Base-by-base conservation (phyloP, 352 stramenopile genomes). In the Phytopythium kandeliae region DNA sequence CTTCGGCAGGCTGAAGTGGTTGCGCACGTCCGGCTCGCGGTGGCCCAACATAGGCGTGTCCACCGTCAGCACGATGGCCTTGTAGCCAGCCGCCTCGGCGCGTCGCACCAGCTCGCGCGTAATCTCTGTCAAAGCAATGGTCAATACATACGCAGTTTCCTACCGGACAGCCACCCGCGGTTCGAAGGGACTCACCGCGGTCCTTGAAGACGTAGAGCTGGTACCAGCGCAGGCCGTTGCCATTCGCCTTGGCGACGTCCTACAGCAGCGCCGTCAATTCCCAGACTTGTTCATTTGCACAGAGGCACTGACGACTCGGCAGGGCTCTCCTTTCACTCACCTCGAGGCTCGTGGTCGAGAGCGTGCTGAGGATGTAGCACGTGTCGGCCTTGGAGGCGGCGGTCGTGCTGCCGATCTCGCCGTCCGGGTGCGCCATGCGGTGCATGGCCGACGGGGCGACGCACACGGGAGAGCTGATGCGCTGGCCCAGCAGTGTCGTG, bases 201-300 rank as follows among this genome's bases (percentile, higher is more conserved):
- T 91, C 77, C 48, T 96, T 96, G 74, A 97, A 98, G n/a, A 98
- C 92, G 65, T 98, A 98, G 33, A 98, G 77, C 60, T 98, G 95
- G 63, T 95, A 98, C 59, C 96, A 96, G 52, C 96, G 93, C 16
- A 97, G 73, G 10, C 90, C 89, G 44, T 86, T 49, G 7, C 72
- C 67, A 48, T 85, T 87, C 9, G 74, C 84, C 41, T 65, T 54
- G 1, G 70, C 74, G 6, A 85, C 74, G 13, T 84, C 69, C 57
- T 89, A 47, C 4, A 33, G 16, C 38, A 33, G 6, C 24, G 21
- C 24, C 0, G 15, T n/a, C 19, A 47, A 13, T 1, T 13, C 24
- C 6, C 24, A 47, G 12, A 4, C 8, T 34, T 31, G 22, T 6
- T 33, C 15, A n/a, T n/a, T n/a, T n/a, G n/a, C n/a, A n/a, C n/a